Base-by-base conservation (phyloP, 192 early-diverging fungal species). In the Coemansia sp. region DNA sequence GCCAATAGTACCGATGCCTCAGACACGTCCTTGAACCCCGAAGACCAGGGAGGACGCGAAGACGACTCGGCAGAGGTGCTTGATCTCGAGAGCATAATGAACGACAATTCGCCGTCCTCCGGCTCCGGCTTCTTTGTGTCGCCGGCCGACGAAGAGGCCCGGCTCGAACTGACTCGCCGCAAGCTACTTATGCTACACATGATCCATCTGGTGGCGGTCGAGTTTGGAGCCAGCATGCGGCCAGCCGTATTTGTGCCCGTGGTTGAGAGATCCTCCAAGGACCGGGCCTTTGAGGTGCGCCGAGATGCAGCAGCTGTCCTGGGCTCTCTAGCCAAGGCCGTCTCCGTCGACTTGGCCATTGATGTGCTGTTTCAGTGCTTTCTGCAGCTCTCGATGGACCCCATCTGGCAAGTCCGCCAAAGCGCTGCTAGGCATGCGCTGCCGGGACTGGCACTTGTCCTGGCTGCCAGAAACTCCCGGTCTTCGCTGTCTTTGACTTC, bases 331-430 rank as follows among this genome's bases (percentile, higher is more conserved):
- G 64, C 70, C 17, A 51, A 55, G 32, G 76, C 76, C 5, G 60
- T 78, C 10, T 78, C 76, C 25, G 29, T 26, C 9, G 76, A 68
- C 13, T 24, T 78, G 53, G 76, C 71, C 1, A 18, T 58, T 2
- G 76, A 73, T 20, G 66, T 73, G 24, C 57, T 78, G 14, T 78
- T 64, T 23, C 65, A 60, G 48, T 48, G 60, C 50, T 73, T 78
- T 26, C 26, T 49, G 37, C 40, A 41, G 26, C 59, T 78, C 9
- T 27, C 62, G 9, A 55, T 62, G 54, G 76, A 78, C 44, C 1
- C 54, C 19, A 45, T 73, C n/a, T 78, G 76, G 76, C 76, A 78
- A 39, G 76, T 78, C 11, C 47, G 76, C 5, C 65, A 78, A 58
- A 67, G 70, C 38, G 61, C 70, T 1, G 76, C 70, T 0, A 53